A percentile compares a stretch with the other conserved stretches of the same genome.
Conservation (phyloP, 257 asterid species). For the Nicotiana otophora region DNA sequence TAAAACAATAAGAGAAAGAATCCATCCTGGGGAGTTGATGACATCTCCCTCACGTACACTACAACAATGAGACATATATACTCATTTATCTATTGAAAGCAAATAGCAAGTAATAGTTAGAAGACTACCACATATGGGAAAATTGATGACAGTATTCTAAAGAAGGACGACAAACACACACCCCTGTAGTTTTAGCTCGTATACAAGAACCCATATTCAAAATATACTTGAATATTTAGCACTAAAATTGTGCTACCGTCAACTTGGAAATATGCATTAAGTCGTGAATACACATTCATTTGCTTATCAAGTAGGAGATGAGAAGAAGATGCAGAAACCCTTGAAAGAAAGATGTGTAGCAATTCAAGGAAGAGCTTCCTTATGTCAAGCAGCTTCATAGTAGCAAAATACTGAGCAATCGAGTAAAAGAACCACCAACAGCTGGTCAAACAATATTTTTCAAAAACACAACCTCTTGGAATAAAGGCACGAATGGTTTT, state of each 20-base stretch:
- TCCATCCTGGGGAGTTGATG: background rate
- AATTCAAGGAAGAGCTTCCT: background rate
- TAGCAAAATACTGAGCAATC: background rate
- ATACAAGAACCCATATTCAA: background rate
- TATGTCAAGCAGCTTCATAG: background rate
- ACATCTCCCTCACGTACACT: background rate
- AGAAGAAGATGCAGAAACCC: background rate
- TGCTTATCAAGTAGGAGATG: background rate
- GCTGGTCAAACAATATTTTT: background rate
- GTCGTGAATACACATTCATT: background rate
- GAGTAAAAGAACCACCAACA: background rate
- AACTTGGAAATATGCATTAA: conserved; percentile 4
- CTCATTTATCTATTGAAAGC: background rate
- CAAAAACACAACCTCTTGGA: background rate
- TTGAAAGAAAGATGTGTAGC: background rate
- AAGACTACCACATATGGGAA: background rate
- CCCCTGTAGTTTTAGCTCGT: background rate
- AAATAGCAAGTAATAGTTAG: background rate
- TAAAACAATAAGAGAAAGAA: background rate
- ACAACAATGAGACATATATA: background rate
- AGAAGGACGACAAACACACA: background rate
- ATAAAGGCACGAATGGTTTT: background rate
- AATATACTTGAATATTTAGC: background rate
- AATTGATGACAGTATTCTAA: background rate
- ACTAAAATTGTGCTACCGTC: background rate